These are phyloP conservation scores for Hortiboletus rubellus DNA, from an alignment of 1,284 basidiomycete species.

Conservation along the genomic window DNA sequence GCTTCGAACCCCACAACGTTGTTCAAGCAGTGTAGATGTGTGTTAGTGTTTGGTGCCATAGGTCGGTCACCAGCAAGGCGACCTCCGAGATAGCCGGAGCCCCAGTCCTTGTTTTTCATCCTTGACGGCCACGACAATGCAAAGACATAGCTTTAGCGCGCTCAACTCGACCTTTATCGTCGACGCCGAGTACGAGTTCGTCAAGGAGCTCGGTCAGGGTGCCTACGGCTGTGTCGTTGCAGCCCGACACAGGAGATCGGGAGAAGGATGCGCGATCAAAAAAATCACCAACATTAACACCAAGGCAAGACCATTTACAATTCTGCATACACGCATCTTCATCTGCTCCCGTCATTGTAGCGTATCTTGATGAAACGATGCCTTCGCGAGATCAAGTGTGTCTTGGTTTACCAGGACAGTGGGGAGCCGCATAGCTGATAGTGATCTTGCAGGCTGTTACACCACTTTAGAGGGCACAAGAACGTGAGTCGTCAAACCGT, in stretches of 20 bases:
- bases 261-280: constrained; percentile 93
- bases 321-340: background rate
- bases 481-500: constrained; percentile 57
- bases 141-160: constrained; percentile 74
- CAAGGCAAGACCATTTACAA: constrained; percentile 55
- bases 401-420: constrained; percentile 9
- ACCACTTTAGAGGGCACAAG: constrained; percentile 97
- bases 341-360: constrained; percentile 40
- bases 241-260: constrained; percentile 79
- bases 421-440: constrained; percentile 4
- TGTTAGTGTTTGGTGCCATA: constrained; percentile 25
- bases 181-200: constrained; percentile 89
- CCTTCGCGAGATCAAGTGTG: constrained; percentile 87
- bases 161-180: constrained; percentile 85
- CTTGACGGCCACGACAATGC: constrained; percentile 26
- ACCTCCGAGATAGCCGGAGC: background rate
- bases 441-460: constrained; percentile 61
- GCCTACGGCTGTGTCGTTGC: constrained; percentile 93
- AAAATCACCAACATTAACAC: constrained; percentile 98
- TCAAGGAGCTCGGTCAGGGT: constrained; percentile 94
- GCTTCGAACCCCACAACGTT: background rate
- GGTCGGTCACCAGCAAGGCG: too few relatives aligned
- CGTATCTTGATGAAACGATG: constrained; percentile 95
- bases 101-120: constrained; percentile 5
- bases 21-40: constrained; percentile 16